These are phyloP conservation scores for Ambrosia hybrid DNA, from an alignment of 140 eudicot genomes.

Conservation along the genomic window DNA sequence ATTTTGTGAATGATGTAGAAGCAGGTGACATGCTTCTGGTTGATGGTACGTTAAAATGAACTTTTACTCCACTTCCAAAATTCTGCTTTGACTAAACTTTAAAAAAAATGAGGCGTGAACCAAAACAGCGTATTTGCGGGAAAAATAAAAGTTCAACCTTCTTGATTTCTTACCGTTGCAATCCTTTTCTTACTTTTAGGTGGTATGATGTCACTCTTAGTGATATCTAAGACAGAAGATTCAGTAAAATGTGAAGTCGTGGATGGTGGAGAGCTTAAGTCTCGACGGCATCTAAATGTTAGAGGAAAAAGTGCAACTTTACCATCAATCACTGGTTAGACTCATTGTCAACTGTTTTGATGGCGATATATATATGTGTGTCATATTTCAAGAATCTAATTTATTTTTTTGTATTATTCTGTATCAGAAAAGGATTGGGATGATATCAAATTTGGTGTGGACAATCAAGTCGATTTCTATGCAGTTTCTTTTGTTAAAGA, in stretches of 20 bases:
- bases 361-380: not conserved
- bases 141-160: not conserved
- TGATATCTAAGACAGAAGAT: conserved; percentile 84
- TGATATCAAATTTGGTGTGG: conserved; percentile 97
- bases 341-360: conserved; percentile 11
- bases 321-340: conserved; percentile 91
- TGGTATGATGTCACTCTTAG: conserved; percentile 94
- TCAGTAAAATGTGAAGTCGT: conserved; percentile 93
- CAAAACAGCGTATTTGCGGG: not conserved
- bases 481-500: conserved; percentile 99
- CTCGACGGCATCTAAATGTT: conserved; percentile 91
- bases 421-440: conserved; percentile 96
- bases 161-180: not conserved
- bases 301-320: conserved; percentile 98
- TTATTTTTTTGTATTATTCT: conserved; percentile 6
- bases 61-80: not conserved
- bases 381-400: conserved; percentile 9
- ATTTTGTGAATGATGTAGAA: conserved; percentile 96
- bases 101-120: not conserved
- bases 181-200: conserved; percentile 39
- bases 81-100: not conserved
- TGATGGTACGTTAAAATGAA: conserved; percentile 61
- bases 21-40: conserved; percentile 98
- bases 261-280: conserved; percentile 98
- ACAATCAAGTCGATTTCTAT: conserved; percentile 90